Evolutionary conservation across 2,329 filamentous ascomycete species (phyloP).

Genomic region (Sarocladium strictum): DNA sequence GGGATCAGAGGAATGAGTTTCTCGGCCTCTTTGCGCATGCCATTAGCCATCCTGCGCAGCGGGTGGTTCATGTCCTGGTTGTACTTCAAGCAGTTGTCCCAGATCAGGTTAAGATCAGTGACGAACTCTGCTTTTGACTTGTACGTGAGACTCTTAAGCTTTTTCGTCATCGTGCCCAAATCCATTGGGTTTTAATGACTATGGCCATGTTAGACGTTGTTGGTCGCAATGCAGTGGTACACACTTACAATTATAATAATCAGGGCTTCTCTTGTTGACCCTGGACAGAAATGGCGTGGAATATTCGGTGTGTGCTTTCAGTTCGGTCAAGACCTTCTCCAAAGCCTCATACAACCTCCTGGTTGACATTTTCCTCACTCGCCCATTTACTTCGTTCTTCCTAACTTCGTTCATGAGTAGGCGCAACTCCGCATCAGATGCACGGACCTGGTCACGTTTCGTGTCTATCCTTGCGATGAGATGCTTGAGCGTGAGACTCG

Average conservation of each 20-base stretch:
- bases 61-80: slow-evolving; percentile 87
- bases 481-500: slow-evolving; percentile 92
- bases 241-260: slow-evolving; percentile 81
- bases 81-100: slow-evolving; percentile 94
- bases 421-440: slow-evolving; percentile 87
- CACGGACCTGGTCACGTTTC: slow-evolving; percentile 82
- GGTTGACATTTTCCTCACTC: slow-evolving; percentile 92
- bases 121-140: slow-evolving; percentile 95
- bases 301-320: slow-evolving; percentile 96
- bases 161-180: slow-evolving; percentile 96
- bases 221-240: neutral
- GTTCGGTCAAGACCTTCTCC: slow-evolving; percentile 93
- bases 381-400: slow-evolving; percentile 99
- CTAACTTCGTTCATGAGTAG: slow-evolving; percentile 94
- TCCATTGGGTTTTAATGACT: slow-evolving; percentile 99
- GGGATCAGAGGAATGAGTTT: slow-evolving; percentile 94
- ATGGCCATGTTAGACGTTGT: slow-evolving; percentile 19
- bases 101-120: slow-evolving; percentile 87
- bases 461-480: slow-evolving; percentile 92
- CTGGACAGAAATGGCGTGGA: slow-evolving; percentile 91
- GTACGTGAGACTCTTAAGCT: slow-evolving; percentile 73
- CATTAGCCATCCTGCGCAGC: slow-evolving; percentile 84
- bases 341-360: slow-evolving; percentile 96
- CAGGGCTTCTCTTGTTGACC: slow-evolving; percentile 98
- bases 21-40: slow-evolving; percentile 96